phyloP scores from a whole-genome alignment of 208 protist species.

The Trypanosoma melophagium region DNA sequence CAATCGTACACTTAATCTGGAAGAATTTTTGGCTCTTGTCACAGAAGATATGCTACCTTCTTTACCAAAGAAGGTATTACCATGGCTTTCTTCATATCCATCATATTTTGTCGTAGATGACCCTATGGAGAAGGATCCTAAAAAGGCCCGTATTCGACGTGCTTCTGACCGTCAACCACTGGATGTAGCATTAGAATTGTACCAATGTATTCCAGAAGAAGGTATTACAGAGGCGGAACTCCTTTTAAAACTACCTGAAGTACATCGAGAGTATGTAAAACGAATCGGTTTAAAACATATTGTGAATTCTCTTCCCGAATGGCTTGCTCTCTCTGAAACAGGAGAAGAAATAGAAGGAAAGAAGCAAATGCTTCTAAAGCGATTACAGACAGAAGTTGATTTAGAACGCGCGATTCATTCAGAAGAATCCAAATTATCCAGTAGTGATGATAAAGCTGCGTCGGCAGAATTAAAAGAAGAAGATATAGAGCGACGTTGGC shows the following conservation, averaged over 20 bases:
- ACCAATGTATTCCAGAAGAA: constrained; percentile 44
- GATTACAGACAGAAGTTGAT: constrained; percentile 33
- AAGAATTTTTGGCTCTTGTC: constrained; percentile 57
- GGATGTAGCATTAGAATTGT: constrained; percentile 57
- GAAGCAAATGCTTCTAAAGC: constrained; percentile 13
- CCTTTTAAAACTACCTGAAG: constrained; percentile 35
- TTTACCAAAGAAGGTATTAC: constrained; percentile 47
- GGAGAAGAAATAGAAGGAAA: constrained; percentile 3
- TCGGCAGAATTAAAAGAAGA: neutral
- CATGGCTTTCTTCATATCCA: constrained; percentile 58
- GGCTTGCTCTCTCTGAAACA: constrained; percentile 39
- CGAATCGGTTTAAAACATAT: constrained; percentile 45
- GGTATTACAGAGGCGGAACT: constrained; percentile 30
- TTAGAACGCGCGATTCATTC: constrained; percentile 44
- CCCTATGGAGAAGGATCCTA: constrained; percentile 34
- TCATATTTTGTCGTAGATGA: constrained; percentile 75
- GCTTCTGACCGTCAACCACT: constrained; percentile 65
- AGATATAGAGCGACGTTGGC: constrained; percentile 21
- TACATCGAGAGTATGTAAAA: constrained; percentile 34
- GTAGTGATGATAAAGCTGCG: neutral
- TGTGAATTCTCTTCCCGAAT: constrained; percentile 46
- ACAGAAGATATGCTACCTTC: constrained; percentile 42
- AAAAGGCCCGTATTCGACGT: constrained; percentile 55
- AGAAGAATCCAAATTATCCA: constrained; percentile 20
- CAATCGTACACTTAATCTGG: constrained; percentile 47